These are phyloP conservation scores for Spongospora subterranea DNA, from an alignment of 208 protist genomes.

Conservation along the genomic window DNA sequence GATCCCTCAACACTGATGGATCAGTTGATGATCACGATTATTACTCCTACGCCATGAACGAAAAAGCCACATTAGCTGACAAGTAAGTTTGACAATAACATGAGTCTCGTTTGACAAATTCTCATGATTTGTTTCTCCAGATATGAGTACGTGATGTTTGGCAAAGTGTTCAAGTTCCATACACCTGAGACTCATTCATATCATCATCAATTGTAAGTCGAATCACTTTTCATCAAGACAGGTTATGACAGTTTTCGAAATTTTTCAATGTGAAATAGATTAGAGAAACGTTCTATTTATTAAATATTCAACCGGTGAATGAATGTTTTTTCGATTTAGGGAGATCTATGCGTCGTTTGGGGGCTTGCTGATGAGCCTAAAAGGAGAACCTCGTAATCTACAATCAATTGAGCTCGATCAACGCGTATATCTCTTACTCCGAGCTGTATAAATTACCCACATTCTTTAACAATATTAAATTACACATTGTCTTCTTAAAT, in stretches of 20 bases:
- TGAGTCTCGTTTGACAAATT: background rate
- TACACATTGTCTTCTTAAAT: no score
- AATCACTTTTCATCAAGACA: background rate
- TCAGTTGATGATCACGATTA: slow-evolving; percentile 36
- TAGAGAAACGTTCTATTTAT: no score
- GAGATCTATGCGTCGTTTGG: slow-evolving; percentile 46
- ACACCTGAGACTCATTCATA: slow-evolving; percentile 16
- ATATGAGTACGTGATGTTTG: slow-evolving; percentile 53
- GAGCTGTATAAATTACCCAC: slow-evolving; percentile 22
- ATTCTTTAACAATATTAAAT: no score
- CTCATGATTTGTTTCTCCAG: background rate
- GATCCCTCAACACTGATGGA: slow-evolving; percentile 11
- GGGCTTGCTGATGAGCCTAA: slow-evolving; percentile 47
- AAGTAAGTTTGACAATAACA: background rate
- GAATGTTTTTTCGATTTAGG: no score
- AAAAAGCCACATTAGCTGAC: slow-evolving; percentile 24
- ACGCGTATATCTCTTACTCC: slow-evolving; percentile 15
- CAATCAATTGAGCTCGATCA: slow-evolving; percentile 28
- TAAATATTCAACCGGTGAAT: no score
- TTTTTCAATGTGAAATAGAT: no score
- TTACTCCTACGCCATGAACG: slow-evolving; percentile 38
- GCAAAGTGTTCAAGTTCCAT: slow-evolving; percentile 49
- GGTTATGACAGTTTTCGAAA: background rate
- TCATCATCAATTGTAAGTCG: background rate
- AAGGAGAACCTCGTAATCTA: slow-evolving; percentile 47